phyloP scores from a whole-genome alignment of 768 basidiomycete species.

The Kwoniella botswanensis region DNA sequence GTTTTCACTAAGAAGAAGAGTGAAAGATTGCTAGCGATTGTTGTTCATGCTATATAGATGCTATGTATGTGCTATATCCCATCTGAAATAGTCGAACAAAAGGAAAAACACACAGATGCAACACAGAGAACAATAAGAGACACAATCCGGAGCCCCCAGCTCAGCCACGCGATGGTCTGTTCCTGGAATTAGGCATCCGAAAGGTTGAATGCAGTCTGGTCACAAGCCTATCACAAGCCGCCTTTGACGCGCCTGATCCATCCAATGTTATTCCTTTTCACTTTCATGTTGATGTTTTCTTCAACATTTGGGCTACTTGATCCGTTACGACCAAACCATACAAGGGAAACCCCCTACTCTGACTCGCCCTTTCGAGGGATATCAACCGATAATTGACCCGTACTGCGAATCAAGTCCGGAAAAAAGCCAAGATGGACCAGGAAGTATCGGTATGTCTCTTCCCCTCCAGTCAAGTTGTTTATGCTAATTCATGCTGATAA shows the following conservation, averaged over 20 bases:
- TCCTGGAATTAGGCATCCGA: not conserved
- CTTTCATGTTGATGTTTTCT: not conserved
- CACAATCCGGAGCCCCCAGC: conserved; percentile 2
- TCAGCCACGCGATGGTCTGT: not conserved
- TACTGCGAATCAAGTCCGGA: conserved; percentile 1
- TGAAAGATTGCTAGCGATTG: not conserved
- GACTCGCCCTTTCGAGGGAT: not conserved
- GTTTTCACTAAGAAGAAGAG: not conserved
- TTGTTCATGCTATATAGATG: too few species aligned
- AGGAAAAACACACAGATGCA: not conserved
- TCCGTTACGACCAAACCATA: not conserved
- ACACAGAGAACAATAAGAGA: conserved; percentile 2
- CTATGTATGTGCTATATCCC: too few species aligned
- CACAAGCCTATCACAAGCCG: not conserved
- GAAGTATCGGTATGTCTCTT: conserved; percentile 21
- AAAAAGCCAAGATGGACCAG: conserved; percentile 17
- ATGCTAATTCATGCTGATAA: not conserved
- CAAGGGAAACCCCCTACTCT: not conserved
- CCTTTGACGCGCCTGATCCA: conserved; percentile 1
- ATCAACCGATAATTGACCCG: not conserved
- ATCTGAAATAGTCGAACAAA: conserved; percentile 14
- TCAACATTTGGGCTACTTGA: not conserved
- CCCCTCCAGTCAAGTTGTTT: conserved; percentile 1
- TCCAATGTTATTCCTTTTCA: conserved; percentile 21
- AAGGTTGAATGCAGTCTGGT: not conserved